phyloP scores from a whole-genome alignment of 2,329 filamentous ascomycete genomes.

The Albophoma yamanashiensis region DNA sequence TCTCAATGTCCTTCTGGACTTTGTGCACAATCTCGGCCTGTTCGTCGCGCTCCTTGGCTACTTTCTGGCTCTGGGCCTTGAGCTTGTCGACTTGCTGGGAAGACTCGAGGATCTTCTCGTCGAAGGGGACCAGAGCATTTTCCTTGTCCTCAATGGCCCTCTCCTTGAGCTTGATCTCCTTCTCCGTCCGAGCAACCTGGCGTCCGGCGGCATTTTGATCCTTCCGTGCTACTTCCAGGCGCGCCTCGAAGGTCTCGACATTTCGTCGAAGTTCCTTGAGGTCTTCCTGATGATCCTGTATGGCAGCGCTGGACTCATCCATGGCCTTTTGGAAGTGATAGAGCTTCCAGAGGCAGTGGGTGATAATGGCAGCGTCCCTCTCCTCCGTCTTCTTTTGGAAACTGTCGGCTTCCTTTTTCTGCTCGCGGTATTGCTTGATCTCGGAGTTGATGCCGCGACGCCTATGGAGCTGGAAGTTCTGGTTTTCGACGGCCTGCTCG shows the following conservation, averaged over 20 bases:
- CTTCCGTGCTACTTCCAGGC: constrained; percentile 69
- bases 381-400: constrained; percentile 87
- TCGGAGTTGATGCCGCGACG: constrained; percentile 93
- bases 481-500: constrained; percentile 79
- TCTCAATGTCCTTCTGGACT: constrained; percentile 67
- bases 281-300: constrained; percentile 88
- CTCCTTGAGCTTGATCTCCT: constrained; percentile 74
- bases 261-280: constrained; percentile 85
- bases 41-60: constrained; percentile 65
- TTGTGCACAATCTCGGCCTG: constrained; percentile 61
- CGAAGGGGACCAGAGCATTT: constrained; percentile 76
- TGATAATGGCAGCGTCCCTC: constrained; percentile 81
- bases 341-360: constrained; percentile 91
- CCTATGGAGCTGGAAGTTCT: constrained; percentile 77
- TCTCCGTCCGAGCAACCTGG: constrained; percentile 73
- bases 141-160: constrained; percentile 79
- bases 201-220: constrained; percentile 71
- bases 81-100: constrained; percentile 59
- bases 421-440: constrained; percentile 94
- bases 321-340: constrained; percentile 92
- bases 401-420: constrained; percentile 90
- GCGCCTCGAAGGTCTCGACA: constrained; percentile 72
- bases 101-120: constrained; percentile 82
- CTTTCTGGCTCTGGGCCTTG: constrained; percentile 55
- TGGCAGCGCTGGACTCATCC: constrained; percentile 81